Base-by-base conservation (phyloP, 352 stramenopile genomes). In the Phytophthora uliginosa region DNA sequence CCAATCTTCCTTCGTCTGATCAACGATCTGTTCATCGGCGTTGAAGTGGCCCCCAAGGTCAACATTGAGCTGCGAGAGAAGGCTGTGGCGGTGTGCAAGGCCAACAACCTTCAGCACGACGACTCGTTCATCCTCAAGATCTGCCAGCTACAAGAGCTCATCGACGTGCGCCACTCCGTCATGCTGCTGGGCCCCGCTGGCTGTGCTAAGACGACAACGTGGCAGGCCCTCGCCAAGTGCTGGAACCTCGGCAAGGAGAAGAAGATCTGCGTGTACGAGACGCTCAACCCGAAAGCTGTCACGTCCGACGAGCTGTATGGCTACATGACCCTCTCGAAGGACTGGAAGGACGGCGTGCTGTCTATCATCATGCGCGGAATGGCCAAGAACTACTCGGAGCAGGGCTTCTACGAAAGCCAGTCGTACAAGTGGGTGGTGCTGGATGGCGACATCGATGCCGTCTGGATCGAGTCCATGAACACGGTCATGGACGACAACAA, bases 401-500 rank as follows among this genome's bases (percentile, higher is more conserved):
- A 96, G 47, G 93, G 95, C 1, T 99, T 99, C 63, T 98, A 99
- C 69, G 97, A 99, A 66, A 98, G 95, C 34, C 92, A 98, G 68
- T 84, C 69, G 18, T 98, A 98, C 84, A 98, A 97, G 50, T 97
- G 91, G 91, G 88, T 96, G 52, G 86, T 97, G 5, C 72, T 97
- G 0, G 91, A 97, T 33, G 91, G 91, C 13, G 91, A 97, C 71
- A 96, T 97, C 51, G 91, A 97, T 66, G 90, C 91, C 3, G 88
- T 96, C 33, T 97, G 91, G 91, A 97, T 97, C 50, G 91, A 97
- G 59, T 91, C 77, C 2, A 99, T 99, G 97, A 99, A 99, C 79
- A 98, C 94, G 1, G 97, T 99, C 71, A 99, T 99, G 97, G 97
- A 99, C 64, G 96, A 99, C 63, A 99, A 99, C 78, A 98, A 98